Evolutionary conservation across 257 asterid genomes (phyloP).

Genomic region (Solanum chmielewskii): DNA sequence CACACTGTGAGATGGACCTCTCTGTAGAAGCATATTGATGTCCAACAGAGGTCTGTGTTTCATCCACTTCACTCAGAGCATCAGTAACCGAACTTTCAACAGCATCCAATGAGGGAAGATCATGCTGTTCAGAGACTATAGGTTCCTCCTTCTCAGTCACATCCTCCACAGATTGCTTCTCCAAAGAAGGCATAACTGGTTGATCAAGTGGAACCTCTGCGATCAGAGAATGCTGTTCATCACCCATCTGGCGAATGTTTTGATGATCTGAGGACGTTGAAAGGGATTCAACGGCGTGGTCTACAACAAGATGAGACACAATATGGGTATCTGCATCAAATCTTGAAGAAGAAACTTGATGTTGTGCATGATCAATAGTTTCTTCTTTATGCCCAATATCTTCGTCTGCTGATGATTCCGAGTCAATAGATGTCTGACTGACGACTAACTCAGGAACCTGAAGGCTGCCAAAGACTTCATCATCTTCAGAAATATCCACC

Average conservation of each 20-base stretch:
- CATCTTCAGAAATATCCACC: conserved; percentile 10
- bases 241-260: conserved; percentile 2
- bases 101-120: conserved; percentile 3
- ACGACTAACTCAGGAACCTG: conserved; percentile 1
- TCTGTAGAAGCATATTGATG: conserved; percentile 21
- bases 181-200: conserved; percentile 8
- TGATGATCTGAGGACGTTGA: conserved; percentile 18
- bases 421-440: neutral
- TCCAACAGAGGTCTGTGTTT: conserved; percentile 16
- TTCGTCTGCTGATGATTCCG: conserved; percentile 14
- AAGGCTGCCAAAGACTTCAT: conserved; percentile 7
- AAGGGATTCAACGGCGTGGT: neutral
- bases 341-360: conserved; percentile 11
- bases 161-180: conserved; percentile 12
- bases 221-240: conserved; percentile 2
- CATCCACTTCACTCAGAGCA: conserved; percentile 15
- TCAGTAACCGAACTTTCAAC: conserved; percentile 16
- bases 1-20: conserved; percentile 17
- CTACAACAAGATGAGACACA: neutral
- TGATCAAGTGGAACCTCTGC: conserved; percentile 1
- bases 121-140: conserved; percentile 3
- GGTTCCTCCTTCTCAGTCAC: conserved; percentile 20
- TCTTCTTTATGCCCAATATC: conserved; percentile 3
- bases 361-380: conserved; percentile 1
- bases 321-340: conserved; percentile 8